These are phyloP conservation scores for Globisporangium echinulatum DNA, from an alignment of 352 stramenopile genomes.

Conservation along the genomic window DNA sequence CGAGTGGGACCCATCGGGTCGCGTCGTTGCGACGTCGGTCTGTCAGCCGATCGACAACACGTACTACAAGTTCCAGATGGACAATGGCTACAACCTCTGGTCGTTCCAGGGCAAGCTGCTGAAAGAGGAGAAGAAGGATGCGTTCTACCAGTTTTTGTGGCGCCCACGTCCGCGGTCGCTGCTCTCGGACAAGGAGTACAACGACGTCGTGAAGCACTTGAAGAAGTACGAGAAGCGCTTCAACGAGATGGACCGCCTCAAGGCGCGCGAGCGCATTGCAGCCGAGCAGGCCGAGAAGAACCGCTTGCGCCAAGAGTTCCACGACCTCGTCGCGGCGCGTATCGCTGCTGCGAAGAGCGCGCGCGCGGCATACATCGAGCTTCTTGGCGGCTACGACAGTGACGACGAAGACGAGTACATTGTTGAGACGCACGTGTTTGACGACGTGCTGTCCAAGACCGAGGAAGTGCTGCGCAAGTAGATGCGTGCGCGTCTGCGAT, in stretches of 20 bases:
- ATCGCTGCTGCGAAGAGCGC: constrained; percentile 16
- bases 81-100: constrained; percentile 98
- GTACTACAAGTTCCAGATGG: constrained; percentile 97
- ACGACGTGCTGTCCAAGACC: constrained; percentile 59
- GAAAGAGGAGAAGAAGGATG: constrained; percentile 93
- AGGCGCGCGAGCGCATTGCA: constrained; percentile 70
- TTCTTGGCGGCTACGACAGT: constrained; percentile 75
- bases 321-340: constrained; percentile 53
- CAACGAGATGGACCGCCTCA: constrained; percentile 82
- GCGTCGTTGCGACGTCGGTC: constrained; percentile 93
- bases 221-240: constrained; percentile 95
- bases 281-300: constrained; percentile 65
- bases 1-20: constrained; percentile 96
- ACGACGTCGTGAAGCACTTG: constrained; percentile 95
- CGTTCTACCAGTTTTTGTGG: constrained; percentile 94
- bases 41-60: constrained; percentile 93
- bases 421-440: constrained; percentile 64
- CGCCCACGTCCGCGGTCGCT: constrained; percentile 92
- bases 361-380: constrained; percentile 58
- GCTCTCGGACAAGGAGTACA: constrained; percentile 90
- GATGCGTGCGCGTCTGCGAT: not conserved
- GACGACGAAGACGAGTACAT: constrained; percentile 84
- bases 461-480: constrained; percentile 77
- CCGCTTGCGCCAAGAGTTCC: constrained; percentile 62
- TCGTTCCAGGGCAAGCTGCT: constrained; percentile 97